Base-by-base conservation (phyloP, 176 grass and related monocot genomes). In the Lolium rigidum region DNA sequence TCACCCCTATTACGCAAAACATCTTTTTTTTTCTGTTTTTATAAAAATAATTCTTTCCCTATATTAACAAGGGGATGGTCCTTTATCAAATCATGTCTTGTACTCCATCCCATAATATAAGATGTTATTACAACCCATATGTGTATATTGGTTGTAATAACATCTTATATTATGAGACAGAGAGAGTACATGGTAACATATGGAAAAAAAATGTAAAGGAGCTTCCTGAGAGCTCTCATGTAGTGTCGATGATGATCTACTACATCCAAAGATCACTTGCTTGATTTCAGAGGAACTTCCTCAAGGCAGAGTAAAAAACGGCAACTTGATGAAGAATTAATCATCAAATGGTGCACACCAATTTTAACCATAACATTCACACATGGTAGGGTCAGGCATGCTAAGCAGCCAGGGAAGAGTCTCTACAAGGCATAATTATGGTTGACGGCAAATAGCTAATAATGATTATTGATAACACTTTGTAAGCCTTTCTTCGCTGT, bases 361-460 rank as follows among this genome's bases (percentile, higher is more conserved):
- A 60, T 75, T 80, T 21, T 47, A 74, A 80, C 74, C 41, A 28
- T 51, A 68, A 22, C 80, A 41, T 87, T 84, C 76, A 87, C 51
- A 84, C 26, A 75, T 72, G 5, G 85, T 84, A 73, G 76, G 76
- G 28, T 67, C 69, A 75, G 76, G 39, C 60, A 43, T 91, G 89
- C 69, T 70, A 87, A 60, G 26, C 61, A 77, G 50, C 47, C 28
- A 52, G 39, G 7, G 6, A 78, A 73, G 31, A 8, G 26, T 18
- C 76, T 31, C 61, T 80, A 82, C 12, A 31, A 82, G 15, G 3
- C 64, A 82, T 67, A 57, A 78, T 64, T 47, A 65, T 14, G 60
- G 46, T 25, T 77, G 44, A 66, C 76, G 41, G 69, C 54, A 74
- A 75, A 75, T 76, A 43, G 48, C 31, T 43, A 52, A 76, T 12